These are phyloP conservation scores for Exophiala spinifera DNA, from an alignment of 2,329 filamentous ascomycete species.

Conservation along the genomic window DNA sequence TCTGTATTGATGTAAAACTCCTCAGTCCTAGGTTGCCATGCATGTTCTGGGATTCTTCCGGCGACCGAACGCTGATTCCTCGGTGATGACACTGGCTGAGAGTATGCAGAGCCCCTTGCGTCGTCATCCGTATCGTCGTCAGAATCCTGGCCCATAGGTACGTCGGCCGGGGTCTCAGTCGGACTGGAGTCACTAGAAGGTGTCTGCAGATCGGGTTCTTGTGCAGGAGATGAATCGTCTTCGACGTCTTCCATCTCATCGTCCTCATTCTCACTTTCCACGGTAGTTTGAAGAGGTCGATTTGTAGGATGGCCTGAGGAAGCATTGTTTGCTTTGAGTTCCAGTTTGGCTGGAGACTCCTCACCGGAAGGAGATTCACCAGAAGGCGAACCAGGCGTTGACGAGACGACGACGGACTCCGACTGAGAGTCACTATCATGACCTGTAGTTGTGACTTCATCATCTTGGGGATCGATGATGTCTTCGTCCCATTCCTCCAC, in stretches of 20 bases:
- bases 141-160: not conserved
- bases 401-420: not conserved
- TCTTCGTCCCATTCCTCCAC: slow-evolving; percentile 2
- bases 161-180: not conserved
- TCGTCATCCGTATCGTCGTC: not conserved
- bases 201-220: not conserved
- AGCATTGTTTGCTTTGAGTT: not conserved
- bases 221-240: not conserved
- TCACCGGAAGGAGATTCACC: not conserved
- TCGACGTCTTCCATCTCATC: not conserved
- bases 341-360: not conserved
- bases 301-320: not conserved
- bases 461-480: not conserved
- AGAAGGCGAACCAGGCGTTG: not conserved
- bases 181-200: not conserved
- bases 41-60: not conserved
- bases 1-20: not conserved
- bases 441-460: not conserved
- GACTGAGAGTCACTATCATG: slow-evolving; percentile 1
- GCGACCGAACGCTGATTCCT: not conserved
- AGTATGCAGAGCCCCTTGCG: not conserved
- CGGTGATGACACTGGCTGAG: not conserved
- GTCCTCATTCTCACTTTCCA: not conserved
- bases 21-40: not conserved
- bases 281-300: not conserved